Conservation (phyloP, 2,329 filamentous ascomycete genomes). For the Cryphonectria carpinicola region DNA sequence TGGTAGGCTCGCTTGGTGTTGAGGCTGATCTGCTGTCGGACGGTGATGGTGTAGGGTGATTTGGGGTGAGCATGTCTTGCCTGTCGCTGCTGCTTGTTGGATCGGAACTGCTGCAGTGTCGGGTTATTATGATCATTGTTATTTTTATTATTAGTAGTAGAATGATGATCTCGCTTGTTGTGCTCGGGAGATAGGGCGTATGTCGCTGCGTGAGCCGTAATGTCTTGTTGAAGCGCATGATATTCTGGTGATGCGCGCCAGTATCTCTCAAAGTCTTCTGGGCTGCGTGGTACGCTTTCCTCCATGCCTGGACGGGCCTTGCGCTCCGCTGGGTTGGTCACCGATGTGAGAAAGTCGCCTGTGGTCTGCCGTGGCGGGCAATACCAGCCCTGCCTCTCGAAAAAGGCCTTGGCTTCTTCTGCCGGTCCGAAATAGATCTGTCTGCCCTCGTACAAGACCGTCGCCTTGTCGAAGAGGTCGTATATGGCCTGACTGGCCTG, state of each 20-base stretch:
- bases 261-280: constrained; percentile 66
- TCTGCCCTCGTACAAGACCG: constrained; percentile 75
- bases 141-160: too few relatives aligned
- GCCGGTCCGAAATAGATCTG: constrained; percentile 77
- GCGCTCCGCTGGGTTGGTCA: constrained; percentile 68
- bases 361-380: constrained; percentile 70
- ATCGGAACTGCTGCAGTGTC: constrained; percentile 39
- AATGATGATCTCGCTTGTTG: not conserved
- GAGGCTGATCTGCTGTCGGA: constrained; percentile 57
- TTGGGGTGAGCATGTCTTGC: constrained; percentile 56
- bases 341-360: constrained; percentile 70
- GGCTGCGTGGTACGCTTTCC: constrained; percentile 64
- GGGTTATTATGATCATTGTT: not conserved
- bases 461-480: constrained; percentile 75
- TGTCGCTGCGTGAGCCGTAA: constrained; percentile 44
- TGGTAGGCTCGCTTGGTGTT: constrained; percentile 57
- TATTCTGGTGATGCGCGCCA: constrained; percentile 53
- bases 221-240: constrained; percentile 43
- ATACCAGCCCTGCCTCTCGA: constrained; percentile 69
- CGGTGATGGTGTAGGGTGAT: constrained; percentile 61
- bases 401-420: constrained; percentile 63
- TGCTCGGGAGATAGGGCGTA: constrained; percentile 26
- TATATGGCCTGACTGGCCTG: constrained; percentile 73
- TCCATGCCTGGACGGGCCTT: constrained; percentile 61
- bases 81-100: constrained; percentile 55